A percentile compares a stretch with the other conserved stretches of the same genome.
phyloP scores from a whole-genome alignment of 2,329 filamentous ascomycete genomes.

The Colletotrichum viniferum region DNA sequence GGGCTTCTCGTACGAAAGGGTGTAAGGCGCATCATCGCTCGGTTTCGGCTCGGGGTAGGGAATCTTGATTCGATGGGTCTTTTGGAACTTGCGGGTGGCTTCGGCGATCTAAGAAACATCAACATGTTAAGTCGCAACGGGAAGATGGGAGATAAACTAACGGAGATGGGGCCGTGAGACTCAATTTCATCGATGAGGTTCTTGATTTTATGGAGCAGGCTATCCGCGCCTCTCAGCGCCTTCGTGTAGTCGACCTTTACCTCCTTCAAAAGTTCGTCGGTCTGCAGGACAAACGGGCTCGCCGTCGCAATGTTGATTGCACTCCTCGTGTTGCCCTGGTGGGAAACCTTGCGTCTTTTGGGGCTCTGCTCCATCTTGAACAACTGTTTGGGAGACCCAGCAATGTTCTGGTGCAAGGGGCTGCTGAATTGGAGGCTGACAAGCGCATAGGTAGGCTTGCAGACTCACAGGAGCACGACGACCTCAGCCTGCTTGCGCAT shows the following conservation, averaged over 20 bases:
- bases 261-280: slow-evolving; percentile 63
- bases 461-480: background rate
- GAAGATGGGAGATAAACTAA: slow-evolving; percentile 36
- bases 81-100: slow-evolving; percentile 70
- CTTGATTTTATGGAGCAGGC: slow-evolving; percentile 56
- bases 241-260: slow-evolving; percentile 56
- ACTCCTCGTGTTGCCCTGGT: slow-evolving; percentile 38
- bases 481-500: background rate
- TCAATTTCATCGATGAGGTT: slow-evolving; percentile 55
- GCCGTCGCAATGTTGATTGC: slow-evolving; percentile 48
- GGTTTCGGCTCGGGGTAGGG: slow-evolving; percentile 87
- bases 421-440: background rate
- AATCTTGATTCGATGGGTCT: slow-evolving; percentile 70
- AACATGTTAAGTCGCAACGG: background rate
- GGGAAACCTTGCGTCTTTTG: slow-evolving; percentile 54
- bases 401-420: background rate
- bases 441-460: background rate
- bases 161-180: slow-evolving; percentile 53
- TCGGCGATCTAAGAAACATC: slow-evolving; percentile 62
- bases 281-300: slow-evolving; percentile 63
- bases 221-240: slow-evolving; percentile 52
- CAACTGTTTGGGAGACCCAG: background rate
- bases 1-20: slow-evolving; percentile 78
- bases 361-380: slow-evolving; percentile 48
- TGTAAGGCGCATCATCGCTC: slow-evolving; percentile 77